Evolutionary conservation across 441 rosid species (phyloP), one percentile per base, ranked within the genome.

Genomic region (Aleurites moluccanus): DNA sequence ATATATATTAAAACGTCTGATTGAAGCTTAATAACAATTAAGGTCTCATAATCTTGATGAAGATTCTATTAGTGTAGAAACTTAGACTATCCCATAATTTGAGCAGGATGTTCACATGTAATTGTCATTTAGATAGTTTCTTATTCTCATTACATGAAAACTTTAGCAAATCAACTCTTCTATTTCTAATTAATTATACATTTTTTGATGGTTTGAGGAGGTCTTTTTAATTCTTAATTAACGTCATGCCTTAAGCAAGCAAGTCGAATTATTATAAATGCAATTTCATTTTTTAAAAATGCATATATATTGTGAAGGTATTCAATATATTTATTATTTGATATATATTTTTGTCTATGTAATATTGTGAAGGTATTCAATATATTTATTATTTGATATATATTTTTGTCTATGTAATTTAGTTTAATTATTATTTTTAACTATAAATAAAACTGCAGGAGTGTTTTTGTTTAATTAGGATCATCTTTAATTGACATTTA

Each of bases 221-320:
- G 8, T 4, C 2, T 9, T 45, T 23, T 6, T 25, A 18, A 50
- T 68, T 68, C 42, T 30, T 28, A 55, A 55, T 55, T 61, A 56
- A 33, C 64, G 38, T 38, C 73, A 70, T 56, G 14, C 15, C 64
- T 70, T 56, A 23, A 56, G 23, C 14, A 70, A 38, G 28, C 47
- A 33, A 18, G 4, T 52, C 38, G 6, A 35, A 4, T 35, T 4
- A 35, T 35, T 35, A 35, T 35, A 35, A 35, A 35, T 35, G 6
- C 38, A 6, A 35, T 35, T 4, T 35, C 5, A 1, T 30, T 35
- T 35, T 38, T 35, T 5, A 3, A 3, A 38, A 38, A 38, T 38
- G 40, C 40, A n/a, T n/a, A n/a, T n/a, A 38, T 8, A 5, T 38
- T 38, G 40, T 38, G 1, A 38, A 38, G 40, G 40, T 38, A 38